These are phyloP conservation scores for Colletotrichum neosansevieriae DNA, from an alignment of 2,329 filamentous ascomycete species.

Conservation along the genomic window DNA sequence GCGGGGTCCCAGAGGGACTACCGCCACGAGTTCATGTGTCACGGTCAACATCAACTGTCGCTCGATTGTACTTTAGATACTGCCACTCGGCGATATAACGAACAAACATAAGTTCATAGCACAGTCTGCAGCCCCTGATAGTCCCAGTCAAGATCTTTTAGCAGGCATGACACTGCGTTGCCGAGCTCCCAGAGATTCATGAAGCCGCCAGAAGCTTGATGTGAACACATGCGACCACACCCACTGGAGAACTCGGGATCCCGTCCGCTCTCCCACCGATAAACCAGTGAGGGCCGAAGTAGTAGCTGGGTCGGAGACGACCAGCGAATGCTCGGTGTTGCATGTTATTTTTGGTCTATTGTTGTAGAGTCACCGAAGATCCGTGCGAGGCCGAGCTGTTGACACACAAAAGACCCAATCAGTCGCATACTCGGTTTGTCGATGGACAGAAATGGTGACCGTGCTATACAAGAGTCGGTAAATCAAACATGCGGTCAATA, in stretches of 20 bases:
- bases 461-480: too few relatives aligned
- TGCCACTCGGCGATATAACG: conserved; percentile 18
- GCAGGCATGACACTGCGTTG: too few relatives aligned
- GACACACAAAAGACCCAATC: too few relatives aligned
- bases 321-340: conserved; percentile 7
- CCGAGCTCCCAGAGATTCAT: too few relatives aligned
- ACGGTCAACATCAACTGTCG: conserved; percentile 19
- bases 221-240: too few relatives aligned
- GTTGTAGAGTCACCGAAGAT: too few relatives aligned
- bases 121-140: not conserved
- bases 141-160: too few relatives aligned
- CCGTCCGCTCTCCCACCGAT: conserved; percentile 10
- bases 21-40: conserved; percentile 28
- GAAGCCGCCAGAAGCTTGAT: too few relatives aligned
- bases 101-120: conserved; percentile 14
- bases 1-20: not conserved
- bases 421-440: too few relatives aligned
- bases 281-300: conserved; percentile 4
- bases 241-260: not conserved
- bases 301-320: conserved; percentile 9
- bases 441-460: too few relatives aligned
- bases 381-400: too few relatives aligned
- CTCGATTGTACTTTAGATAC: conserved; percentile 33
- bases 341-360: not conserved
- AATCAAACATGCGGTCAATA: too few relatives aligned